These are phyloP conservation scores for Sphenostylis stenocarpa DNA, from an alignment of 306 rosid genomes.

Conservation along the genomic window DNA sequence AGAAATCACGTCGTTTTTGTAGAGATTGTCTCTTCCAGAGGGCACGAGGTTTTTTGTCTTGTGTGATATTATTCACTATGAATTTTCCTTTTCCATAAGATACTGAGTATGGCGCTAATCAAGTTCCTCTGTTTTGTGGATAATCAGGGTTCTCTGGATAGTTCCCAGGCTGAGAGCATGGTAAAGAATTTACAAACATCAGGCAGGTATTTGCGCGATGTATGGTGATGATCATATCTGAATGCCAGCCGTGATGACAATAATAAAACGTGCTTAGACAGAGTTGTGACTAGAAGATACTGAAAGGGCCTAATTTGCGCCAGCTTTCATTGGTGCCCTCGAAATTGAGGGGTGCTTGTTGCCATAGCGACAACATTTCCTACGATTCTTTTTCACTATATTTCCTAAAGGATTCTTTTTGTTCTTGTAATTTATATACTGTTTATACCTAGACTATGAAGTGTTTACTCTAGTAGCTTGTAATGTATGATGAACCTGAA, in stretches of 20 bases:
- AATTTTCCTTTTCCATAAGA: not conserved
- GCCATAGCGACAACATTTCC: conserved; percentile 21
- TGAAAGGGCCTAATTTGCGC: conserved; percentile 28
- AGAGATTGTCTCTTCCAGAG: not conserved
- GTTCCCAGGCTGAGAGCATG: conserved; percentile 90
- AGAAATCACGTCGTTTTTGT: not conserved
- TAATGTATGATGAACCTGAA: conserved; percentile 56
- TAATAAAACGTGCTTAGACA: conserved; percentile 19
- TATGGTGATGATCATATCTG: conserved; percentile 67
- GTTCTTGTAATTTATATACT: conserved; percentile 48
- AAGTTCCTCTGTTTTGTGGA: conserved; percentile 3
- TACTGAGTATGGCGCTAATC: conserved; percentile 13
- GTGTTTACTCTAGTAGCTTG: conserved; percentile 31
- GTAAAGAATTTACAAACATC: conserved; percentile 84
- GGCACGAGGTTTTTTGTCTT: not conserved
- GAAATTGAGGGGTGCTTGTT: conserved; percentile 29
- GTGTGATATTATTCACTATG: not conserved
- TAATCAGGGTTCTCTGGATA: conserved; percentile 85
- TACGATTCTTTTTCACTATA: conserved; percentile 52
- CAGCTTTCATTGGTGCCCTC: conserved; percentile 42
- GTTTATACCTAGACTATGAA: conserved; percentile 46
- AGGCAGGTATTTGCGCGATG: conserved; percentile 94
- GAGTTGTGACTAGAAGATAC: conserved; percentile 30
- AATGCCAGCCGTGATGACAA: not conserved
- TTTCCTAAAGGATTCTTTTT: conserved; percentile 52